phyloP scores from a whole-genome alignment of 2,329 filamentous ascomycete species.

The Aspergillus amoenus region DNA sequence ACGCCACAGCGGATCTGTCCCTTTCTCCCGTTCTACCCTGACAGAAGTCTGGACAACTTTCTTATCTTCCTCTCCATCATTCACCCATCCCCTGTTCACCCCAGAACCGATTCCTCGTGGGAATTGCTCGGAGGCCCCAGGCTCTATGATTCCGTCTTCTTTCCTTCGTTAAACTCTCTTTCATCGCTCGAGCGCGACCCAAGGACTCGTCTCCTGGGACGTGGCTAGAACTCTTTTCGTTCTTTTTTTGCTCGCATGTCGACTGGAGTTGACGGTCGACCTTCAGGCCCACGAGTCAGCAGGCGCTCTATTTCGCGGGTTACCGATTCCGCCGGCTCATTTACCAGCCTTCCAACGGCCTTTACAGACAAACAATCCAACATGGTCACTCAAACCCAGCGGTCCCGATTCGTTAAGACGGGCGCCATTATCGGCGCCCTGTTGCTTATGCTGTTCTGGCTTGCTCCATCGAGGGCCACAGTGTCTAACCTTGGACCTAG shows the following conservation, averaged over 20 bases:
- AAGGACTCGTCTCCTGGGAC: constrained; percentile 17
- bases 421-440: constrained; percentile 60
- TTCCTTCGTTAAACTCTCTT: constrained; percentile 27
- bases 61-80: constrained; percentile 19
- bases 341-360: constrained; percentile 49
- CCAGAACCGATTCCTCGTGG: constrained; percentile 18
- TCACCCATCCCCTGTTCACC: constrained; percentile 13
- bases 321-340: constrained; percentile 41
- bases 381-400: constrained; percentile 63
- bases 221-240: constrained; percentile 19
- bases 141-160: constrained; percentile 28
- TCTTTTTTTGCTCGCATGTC: constrained; percentile 51
- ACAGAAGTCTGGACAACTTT: constrained; percentile 16
- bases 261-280: constrained; percentile 53
- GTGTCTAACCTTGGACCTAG: constrained; percentile 24
- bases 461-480: constrained; percentile 43
- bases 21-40: constrained; percentile 12
- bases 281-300: constrained; percentile 45
- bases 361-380: constrained; percentile 38
- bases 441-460: constrained; percentile 57
- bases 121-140: constrained; percentile 26
- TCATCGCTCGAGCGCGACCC: constrained; percentile 11
- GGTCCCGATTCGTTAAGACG: constrained; percentile 61
- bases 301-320: constrained; percentile 57
- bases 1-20: constrained; percentile 18